Percentiles rank a stretch among this genome's conserved stretches.
Conservation (phyloP, 2,329 filamentous ascomycete species). For the Coniochaeta sp. region DNA sequence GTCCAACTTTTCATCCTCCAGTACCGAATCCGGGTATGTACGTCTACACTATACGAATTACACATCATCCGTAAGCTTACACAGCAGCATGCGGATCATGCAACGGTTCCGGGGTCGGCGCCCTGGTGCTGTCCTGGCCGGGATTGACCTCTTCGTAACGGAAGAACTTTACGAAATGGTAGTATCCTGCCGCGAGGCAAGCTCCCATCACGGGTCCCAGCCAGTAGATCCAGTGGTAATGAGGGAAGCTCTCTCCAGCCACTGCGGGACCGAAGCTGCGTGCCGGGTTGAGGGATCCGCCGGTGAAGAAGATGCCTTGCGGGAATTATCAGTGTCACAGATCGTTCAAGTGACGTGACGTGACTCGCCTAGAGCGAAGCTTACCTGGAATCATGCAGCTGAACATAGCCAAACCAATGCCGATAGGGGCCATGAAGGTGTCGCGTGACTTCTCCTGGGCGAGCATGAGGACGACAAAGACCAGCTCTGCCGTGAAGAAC, state of each 20-base stretch:
- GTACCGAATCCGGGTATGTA: background rate
- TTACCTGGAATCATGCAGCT: conserved; percentile 38
- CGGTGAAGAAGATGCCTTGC: conserved; percentile 5
- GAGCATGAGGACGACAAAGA: conserved; percentile 61
- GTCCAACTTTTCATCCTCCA: background rate
- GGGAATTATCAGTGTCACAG: no score
- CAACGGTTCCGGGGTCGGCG: background rate
- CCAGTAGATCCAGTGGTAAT: conserved; percentile 5
- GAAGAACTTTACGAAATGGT: background rate
- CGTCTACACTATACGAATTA: background rate
- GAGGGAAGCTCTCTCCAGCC: conserved; percentile 31
- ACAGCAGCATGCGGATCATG: background rate
- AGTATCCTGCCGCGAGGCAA: background rate
- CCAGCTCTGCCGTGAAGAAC: conserved; percentile 56
- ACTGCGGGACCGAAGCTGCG: conserved; percentile 37
- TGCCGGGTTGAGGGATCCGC: conserved; percentile 41
- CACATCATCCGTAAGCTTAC: background rate
- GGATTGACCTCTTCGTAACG: background rate
- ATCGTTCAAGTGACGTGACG: background rate
- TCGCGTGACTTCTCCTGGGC: conserved; percentile 67
- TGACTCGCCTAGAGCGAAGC: background rate
- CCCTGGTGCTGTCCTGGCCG: background rate
- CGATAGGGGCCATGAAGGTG: conserved; percentile 63
- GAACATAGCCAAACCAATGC: conserved; percentile 65
- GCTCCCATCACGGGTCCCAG: background rate